Conservation (phyloP, 2,329 filamentous ascomycete species). For the Mariannaea sp. region DNA sequence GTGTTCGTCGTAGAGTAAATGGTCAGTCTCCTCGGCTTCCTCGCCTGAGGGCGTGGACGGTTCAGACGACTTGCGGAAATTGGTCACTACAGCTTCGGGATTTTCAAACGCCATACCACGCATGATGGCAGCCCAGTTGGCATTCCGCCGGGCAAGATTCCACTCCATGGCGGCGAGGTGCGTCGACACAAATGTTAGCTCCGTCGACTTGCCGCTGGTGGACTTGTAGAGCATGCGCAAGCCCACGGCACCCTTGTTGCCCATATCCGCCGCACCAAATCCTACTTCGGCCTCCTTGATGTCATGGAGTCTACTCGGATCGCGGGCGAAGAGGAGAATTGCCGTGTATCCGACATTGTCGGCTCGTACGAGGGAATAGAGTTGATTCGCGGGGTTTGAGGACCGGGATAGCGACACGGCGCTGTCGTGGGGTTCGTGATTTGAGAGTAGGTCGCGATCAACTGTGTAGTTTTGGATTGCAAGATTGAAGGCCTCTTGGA, state of each 20-base stretch:
- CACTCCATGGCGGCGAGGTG: slow-evolving; percentile 90
- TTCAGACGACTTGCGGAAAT: slow-evolving; percentile 32
- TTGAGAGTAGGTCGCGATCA: slow-evolving; percentile 8
- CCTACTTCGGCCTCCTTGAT: slow-evolving; percentile 83
- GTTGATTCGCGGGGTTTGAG: slow-evolving; percentile 41
- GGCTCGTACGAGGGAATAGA: slow-evolving; percentile 72
- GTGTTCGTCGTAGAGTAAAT: slow-evolving; percentile 44
- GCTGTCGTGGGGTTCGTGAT: slow-evolving; percentile 3
- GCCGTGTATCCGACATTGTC: slow-evolving; percentile 88
- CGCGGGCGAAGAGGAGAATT: slow-evolving; percentile 80
- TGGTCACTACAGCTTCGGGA: slow-evolving; percentile 47
- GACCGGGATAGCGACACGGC: slow-evolving; percentile 15
- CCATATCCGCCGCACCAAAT: slow-evolving; percentile 85
- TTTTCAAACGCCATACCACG: slow-evolving; percentile 76
- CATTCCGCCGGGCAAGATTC: slow-evolving; percentile 74
- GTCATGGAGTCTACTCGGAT: slow-evolving; percentile 62
- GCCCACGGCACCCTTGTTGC: slow-evolving; percentile 92
- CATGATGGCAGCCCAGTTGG: slow-evolving; percentile 87
- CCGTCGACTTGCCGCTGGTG: slow-evolving; percentile 50
- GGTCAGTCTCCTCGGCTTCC: slow-evolving; percentile 38
- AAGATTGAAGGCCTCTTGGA: slow-evolving; percentile 72
- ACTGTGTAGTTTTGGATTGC: slow-evolving; percentile 48
- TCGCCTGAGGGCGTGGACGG: slow-evolving; percentile 33
- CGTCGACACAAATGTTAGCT: slow-evolving; percentile 84
- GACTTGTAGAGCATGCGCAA: slow-evolving; percentile 67